These are phyloP conservation scores for Aspergillus haitiensis DNA, from an alignment of 495 filamentous ascomycete genomes.

Conservation along the genomic window DNA sequence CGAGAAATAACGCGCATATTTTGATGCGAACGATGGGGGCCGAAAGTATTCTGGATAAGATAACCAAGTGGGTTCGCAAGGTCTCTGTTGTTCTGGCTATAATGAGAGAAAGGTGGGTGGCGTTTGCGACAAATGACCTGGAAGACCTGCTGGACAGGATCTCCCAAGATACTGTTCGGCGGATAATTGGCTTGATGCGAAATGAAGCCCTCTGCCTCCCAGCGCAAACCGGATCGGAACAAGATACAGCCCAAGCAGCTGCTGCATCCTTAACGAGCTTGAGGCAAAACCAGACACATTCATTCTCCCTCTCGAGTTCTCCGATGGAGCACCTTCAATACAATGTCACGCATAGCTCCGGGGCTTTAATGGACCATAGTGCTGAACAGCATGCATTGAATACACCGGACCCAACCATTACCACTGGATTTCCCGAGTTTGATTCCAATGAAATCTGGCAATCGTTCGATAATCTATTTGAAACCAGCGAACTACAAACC, in stretches of 20 bases:
- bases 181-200: conserved; percentile 5
- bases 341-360: not conserved
- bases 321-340: not conserved
- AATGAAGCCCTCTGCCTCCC: not conserved
- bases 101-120: conserved; percentile 6
- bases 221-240: not conserved
- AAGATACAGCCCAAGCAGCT: not conserved
- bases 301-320: not conserved
- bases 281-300: not conserved
- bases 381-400: not conserved
- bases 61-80: conserved; percentile 7
- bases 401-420: not conserved
- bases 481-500: not conserved
- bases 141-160: conserved; percentile 5
- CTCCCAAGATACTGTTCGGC: conserved; percentile 1
- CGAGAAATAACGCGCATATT: not conserved
- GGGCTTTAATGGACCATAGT: not conserved
- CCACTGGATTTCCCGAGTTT: not conserved
- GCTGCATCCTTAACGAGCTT: not conserved
- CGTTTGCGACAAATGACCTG: conserved; percentile 6
- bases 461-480: conserved; percentile 4
- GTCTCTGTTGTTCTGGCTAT: conserved; percentile 7
- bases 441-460: conserved; percentile 6
- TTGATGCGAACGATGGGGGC: not conserved
- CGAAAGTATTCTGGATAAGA: conserved; percentile 2